phyloP scores from a whole-genome alignment of 2,329 filamentous ascomycete genomes.

The Aspergillus sp. region DNA sequence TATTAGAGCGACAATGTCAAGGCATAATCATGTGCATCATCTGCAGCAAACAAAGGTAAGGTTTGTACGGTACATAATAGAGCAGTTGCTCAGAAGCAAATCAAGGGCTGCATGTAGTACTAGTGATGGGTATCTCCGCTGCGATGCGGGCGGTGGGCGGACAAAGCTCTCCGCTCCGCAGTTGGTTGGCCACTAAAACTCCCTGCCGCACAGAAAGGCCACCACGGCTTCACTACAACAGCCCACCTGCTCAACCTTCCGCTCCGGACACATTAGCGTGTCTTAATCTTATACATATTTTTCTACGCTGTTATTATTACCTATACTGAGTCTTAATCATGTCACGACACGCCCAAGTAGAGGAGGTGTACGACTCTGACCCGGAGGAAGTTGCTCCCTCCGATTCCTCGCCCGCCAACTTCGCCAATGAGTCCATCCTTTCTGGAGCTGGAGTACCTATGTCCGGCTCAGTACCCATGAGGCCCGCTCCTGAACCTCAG shows the following conservation, averaged over 20 bases:
- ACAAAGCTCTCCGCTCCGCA: slow-evolving; percentile 23
- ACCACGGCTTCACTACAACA: slow-evolving; percentile 10
- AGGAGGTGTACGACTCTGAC: slow-evolving; percentile 91
- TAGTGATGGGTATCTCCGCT: too few species aligned
- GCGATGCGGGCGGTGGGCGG: slow-evolving; percentile 5
- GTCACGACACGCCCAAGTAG: slow-evolving; percentile 79
- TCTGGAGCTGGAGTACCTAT: slow-evolving; percentile 38
- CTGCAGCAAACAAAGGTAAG: too few species aligned
- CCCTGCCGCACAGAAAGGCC: slow-evolving; percentile 26
- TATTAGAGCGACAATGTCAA: too few species aligned
- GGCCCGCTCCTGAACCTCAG: slow-evolving; percentile 46
- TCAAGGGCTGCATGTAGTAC: too few species aligned
- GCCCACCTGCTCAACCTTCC: slow-evolving; percentile 1
- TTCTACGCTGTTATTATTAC: not conserved
- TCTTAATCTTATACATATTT: not conserved
- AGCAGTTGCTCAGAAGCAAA: too few species aligned
- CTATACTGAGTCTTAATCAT: slow-evolving; percentile 49
- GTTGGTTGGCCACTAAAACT: slow-evolving; percentile 19
- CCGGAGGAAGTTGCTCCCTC: slow-evolving; percentile 82
- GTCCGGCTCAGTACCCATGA: slow-evolving; percentile 29
- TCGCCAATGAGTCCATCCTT: slow-evolving; percentile 50
- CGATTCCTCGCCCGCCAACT: slow-evolving; percentile 44
- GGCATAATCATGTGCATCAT: too few species aligned
- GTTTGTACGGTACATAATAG: too few species aligned
- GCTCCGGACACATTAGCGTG: not conserved